Percentiles rank a stretch among this genome's conserved stretches.
Conservation (phyloP, 129 eudicot species). For the Heracleum sosnowskyi region DNA sequence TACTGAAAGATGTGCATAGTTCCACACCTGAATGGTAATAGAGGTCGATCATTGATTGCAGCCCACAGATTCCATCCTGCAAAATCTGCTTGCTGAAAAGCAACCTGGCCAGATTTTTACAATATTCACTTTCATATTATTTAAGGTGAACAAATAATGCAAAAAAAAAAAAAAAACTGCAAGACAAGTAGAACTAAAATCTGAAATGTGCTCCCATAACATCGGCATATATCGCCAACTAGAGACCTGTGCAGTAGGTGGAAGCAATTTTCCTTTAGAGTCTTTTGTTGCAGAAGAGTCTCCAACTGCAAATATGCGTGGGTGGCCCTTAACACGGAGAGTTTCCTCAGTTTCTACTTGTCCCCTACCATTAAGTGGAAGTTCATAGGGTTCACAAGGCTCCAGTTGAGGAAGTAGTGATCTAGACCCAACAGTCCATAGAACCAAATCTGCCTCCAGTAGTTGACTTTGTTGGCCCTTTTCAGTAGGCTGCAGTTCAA, state of each 20-base stretch:
- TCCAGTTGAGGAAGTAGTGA: conserved; percentile 71
- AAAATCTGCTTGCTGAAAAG: conserved; percentile 97
- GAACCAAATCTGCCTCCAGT: conserved; percentile 79
- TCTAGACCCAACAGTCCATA: conserved; percentile 93
- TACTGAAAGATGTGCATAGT: conserved; percentile 4
- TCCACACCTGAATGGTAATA: conserved; percentile 78
- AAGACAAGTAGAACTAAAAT: not conserved
- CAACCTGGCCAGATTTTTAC: conserved; percentile 52
- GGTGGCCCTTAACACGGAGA: conserved; percentile 94
- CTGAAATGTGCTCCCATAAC: not conserved
- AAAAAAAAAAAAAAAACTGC: not conserved
- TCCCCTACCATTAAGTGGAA: conserved; percentile 86
- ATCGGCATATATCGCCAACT: conserved; percentile 9
- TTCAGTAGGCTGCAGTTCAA: conserved; percentile 79
- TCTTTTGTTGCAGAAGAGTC: conserved; percentile 92
- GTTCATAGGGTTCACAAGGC: conserved; percentile 50
- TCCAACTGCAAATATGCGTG: conserved; percentile 91
- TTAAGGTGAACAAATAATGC: not conserved
- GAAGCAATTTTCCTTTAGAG: conserved; percentile 74
- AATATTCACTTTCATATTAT: not conserved
- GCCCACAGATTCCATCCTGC: conserved; percentile 99
- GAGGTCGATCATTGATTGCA: conserved; percentile 84
- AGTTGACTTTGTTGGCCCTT: conserved; percentile 55
- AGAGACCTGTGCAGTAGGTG: conserved; percentile 85
- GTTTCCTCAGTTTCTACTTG: conserved; percentile 98